phyloP scores from a whole-genome alignment of 352 stramenopile genomes.

The Phytophthora tubulina region DNA sequence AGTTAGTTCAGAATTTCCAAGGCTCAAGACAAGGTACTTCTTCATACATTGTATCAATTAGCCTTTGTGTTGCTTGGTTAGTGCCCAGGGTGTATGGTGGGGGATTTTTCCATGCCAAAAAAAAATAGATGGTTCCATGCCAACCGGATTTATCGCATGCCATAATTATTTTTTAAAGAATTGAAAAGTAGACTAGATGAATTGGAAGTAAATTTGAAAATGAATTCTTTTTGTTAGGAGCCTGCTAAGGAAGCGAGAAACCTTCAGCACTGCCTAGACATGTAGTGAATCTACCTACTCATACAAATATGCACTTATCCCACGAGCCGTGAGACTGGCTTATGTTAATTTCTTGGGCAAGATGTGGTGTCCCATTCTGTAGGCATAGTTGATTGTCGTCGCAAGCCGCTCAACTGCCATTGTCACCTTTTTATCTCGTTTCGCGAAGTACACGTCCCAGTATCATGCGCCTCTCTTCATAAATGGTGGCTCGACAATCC shows the following conservation, averaged over 20 bases:
- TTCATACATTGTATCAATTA: no score
- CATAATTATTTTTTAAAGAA: neutral
- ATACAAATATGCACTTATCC: neutral
- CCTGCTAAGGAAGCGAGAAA: slow-evolving; percentile 21
- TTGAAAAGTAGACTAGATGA: neutral
- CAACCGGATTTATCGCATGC: neutral
- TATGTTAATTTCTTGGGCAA: neutral
- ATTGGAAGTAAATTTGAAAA: neutral
- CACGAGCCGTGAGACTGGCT: neutral
- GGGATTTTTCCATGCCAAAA: neutral
- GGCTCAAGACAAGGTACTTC: no score
- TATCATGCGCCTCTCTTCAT: neutral
- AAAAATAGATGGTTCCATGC: neutral
- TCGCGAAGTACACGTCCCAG: neutral
- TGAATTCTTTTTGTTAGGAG: slow-evolving; percentile 11
- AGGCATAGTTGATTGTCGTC: neutral
- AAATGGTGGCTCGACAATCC: neutral
- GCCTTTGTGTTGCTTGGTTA: no score
- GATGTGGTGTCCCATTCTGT: neutral
- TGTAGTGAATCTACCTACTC: slow-evolving; percentile 2
- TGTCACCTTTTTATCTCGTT: neutral
- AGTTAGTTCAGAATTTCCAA: no score
- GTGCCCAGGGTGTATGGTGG: neutral
- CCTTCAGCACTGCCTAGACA: slow-evolving; percentile 17
- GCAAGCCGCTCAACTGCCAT: neutral